These are phyloP conservation scores for Mesembryanthemum crystallinum DNA, from an alignment of 148 eudicot species.

Conservation along the genomic window DNA sequence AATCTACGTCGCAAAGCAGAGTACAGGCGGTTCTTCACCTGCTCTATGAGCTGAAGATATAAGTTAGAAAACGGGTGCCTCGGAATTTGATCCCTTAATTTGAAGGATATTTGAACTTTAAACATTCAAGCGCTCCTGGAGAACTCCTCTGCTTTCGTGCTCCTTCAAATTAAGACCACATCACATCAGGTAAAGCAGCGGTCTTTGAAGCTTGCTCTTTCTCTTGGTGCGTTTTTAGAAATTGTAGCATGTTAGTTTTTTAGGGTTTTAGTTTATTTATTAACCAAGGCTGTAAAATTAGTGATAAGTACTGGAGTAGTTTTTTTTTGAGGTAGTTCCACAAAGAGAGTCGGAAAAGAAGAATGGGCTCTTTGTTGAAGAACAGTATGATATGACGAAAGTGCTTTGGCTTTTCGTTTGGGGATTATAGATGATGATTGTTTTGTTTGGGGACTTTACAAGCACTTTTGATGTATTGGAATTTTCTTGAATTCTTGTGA, in stretches of 20 bases:
- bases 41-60: constrained; percentile 22
- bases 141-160: neutral
- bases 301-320: constrained; percentile 6
- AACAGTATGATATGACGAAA: neutral
- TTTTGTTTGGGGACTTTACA: neutral
- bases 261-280: neutral
- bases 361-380: neutral
- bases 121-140: neutral
- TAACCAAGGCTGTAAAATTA: constrained; percentile 22
- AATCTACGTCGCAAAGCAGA: constrained; percentile 89
- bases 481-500: constrained; percentile 7
- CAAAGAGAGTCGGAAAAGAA: constrained; percentile 3
- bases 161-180: neutral
- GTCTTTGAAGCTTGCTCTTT: neutral
- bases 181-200: neutral
- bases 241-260: constrained; percentile 1
- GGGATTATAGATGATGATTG: constrained; percentile 9
- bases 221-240: neutral
- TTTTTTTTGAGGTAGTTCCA: constrained; percentile 2
- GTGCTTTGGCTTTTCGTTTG: constrained; percentile 12
- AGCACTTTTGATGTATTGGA: constrained; percentile 11
- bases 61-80: neutral
- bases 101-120: neutral
- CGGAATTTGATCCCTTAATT: neutral
- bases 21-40: constrained; percentile 38